Conservation (phyloP, 2,329 filamentous ascomycete genomes). For the Aaosphaeria pasadenensis region DNA sequence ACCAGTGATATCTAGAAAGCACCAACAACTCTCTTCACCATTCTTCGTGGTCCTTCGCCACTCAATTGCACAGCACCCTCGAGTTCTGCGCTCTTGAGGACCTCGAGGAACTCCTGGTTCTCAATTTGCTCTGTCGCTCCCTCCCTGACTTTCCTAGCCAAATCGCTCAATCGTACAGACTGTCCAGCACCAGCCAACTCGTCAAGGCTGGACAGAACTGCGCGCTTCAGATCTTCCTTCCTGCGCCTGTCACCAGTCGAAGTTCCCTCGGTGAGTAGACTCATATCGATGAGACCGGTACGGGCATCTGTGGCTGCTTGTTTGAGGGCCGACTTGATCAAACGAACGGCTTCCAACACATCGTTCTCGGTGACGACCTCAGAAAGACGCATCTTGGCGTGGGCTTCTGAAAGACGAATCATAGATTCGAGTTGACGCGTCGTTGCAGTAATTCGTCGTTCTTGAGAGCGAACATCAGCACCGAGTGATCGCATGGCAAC, state of each 20-base stretch:
- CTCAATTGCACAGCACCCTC: slow-evolving; percentile 78
- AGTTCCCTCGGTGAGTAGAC: slow-evolving; percentile 89
- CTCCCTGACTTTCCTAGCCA: slow-evolving; percentile 69
- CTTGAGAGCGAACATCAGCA: slow-evolving; percentile 65
- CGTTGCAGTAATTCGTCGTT: slow-evolving; percentile 96
- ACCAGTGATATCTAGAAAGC: slow-evolving; percentile 11
- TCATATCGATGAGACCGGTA: slow-evolving; percentile 94
- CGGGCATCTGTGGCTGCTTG: slow-evolving; percentile 93
- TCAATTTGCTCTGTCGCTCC: slow-evolving; percentile 60
- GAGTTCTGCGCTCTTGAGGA: slow-evolving; percentile 73
- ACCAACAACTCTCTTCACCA: slow-evolving; percentile 65
- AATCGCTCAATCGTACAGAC: slow-evolving; percentile 73
- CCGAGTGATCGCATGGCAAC: slow-evolving; percentile 94
- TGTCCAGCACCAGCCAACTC: slow-evolving; percentile 64
- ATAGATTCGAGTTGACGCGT: slow-evolving; percentile 96
- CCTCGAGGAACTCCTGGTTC: slow-evolving; percentile 76
- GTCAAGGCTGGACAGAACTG: slow-evolving; percentile 71
- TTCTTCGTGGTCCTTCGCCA: slow-evolving; percentile 82
- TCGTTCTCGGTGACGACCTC: slow-evolving; percentile 73
- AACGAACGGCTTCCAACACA: slow-evolving; percentile 83
- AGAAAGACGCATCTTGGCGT: slow-evolving; percentile 94
- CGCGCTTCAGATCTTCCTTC: slow-evolving; percentile 79
- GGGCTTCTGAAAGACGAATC: slow-evolving; percentile 94
- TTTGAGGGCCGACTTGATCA: slow-evolving; percentile 93
- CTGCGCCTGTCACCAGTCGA: slow-evolving; percentile 81